A percentile compares a stretch with the other conserved stretches of the same genome.
These are phyloP conservation scores for Talaromyces funiculosus DNA, from an alignment of 2,329 filamentous ascomycete genomes.

Conservation along the genomic window DNA sequence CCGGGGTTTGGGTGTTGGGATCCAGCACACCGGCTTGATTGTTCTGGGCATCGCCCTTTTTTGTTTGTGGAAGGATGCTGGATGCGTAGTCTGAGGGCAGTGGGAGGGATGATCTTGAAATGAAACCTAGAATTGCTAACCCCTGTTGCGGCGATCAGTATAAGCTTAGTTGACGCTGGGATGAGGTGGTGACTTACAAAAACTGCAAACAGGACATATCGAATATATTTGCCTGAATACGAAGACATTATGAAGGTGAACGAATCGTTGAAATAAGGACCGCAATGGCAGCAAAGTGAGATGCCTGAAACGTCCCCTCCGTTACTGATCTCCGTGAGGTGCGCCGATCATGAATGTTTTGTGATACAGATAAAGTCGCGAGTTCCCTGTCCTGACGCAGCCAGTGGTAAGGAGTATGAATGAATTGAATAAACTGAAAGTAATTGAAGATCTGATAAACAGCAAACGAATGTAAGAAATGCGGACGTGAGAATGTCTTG, in stretches of 20 bases:
- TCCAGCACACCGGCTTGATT: background rate
- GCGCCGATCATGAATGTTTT: conserved; percentile 2
- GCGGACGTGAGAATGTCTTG: background rate
- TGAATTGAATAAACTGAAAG: background rate
- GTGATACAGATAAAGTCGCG: background rate
- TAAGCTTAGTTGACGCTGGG: background rate
- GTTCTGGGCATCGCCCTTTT: background rate
- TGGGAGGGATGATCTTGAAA: conserved; percentile 58
- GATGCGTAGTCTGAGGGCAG: conserved; percentile 26
- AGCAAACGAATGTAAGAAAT: background rate
- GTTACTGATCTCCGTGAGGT: background rate
- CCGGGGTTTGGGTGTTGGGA: conserved; percentile 4
- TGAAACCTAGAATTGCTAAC: conserved; percentile 73
- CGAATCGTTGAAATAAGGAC: background rate
- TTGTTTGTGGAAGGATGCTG: conserved; percentile 15
- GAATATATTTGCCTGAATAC: conserved; percentile 41
- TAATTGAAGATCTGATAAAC: background rate
- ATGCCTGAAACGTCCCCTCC: background rate
- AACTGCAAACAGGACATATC: conserved; percentile 71
- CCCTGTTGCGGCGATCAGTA: conserved; percentile 36
- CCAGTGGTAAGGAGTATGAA: background rate
- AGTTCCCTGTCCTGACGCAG: background rate
- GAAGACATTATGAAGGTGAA: conserved; percentile 26
- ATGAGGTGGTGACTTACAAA: conserved; percentile 58
- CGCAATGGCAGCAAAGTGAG: background rate